A percentile compares a stretch with the other conserved stretches of the same genome.
Conservation (phyloP, 1,284 basidiomycete species). For the Cystobasidium sp. region DNA sequence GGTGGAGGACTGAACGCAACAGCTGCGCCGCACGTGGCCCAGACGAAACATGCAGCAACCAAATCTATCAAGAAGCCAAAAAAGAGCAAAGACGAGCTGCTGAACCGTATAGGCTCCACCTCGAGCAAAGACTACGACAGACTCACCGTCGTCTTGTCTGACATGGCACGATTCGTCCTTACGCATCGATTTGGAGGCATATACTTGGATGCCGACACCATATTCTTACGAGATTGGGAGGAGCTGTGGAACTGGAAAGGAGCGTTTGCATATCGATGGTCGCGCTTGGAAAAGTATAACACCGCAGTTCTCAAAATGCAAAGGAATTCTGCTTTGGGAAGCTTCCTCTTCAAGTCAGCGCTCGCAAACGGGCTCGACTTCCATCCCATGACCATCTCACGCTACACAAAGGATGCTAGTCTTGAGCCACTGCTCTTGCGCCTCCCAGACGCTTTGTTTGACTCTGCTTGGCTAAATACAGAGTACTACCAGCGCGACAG, state of each 20-base stretch:
- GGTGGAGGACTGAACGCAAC: conserved; percentile 53
- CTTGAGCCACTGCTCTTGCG: conserved; percentile 73
- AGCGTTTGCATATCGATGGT: conserved; percentile 86
- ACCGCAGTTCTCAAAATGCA: conserved; percentile 83
- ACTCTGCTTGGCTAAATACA: conserved; percentile 70
- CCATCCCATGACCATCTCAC: conserved; percentile 80
- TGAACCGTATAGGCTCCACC: conserved; percentile 75
- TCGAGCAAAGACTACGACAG: conserved; percentile 75
- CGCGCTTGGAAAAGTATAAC: conserved; percentile 77
- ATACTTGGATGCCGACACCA: conserved; percentile 84
- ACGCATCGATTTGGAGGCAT: conserved; percentile 83
- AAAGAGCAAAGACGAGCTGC: conserved; percentile 65
- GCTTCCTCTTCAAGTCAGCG: conserved; percentile 82
- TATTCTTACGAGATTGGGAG: conserved; percentile 88
- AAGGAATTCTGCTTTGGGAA: conserved; percentile 77
- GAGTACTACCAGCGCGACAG: conserved; percentile 79
- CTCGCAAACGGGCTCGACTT: conserved; percentile 82
- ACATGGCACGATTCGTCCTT: conserved; percentile 83
- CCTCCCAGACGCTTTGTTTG: conserved; percentile 81
- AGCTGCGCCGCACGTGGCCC: conserved; percentile 15
- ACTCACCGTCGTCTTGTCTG: conserved; percentile 78
- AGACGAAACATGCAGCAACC: conserved; percentile 27
- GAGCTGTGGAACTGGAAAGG: conserved; percentile 86
- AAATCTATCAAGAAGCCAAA: conserved; percentile 39
- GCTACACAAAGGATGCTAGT: conserved; percentile 76